These are phyloP conservation scores for Petasospora rhodanensis DNA, from an alignment of 1,139 yeast species.

Conservation along the genomic window DNA sequence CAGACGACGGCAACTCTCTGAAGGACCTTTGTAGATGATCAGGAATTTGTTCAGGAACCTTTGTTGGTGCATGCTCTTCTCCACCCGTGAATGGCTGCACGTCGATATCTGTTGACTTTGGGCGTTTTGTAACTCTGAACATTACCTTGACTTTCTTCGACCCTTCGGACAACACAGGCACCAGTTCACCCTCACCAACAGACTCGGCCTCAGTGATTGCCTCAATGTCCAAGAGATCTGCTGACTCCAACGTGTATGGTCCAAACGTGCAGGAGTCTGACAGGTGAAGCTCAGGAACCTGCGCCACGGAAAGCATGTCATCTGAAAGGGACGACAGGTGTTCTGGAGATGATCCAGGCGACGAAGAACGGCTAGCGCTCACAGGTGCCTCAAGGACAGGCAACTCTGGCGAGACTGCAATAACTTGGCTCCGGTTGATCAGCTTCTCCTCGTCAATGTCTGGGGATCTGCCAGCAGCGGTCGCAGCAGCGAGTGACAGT, in stretches of 20 bases:
- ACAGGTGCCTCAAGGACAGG: too few species aligned
- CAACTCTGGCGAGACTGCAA: too few species aligned
- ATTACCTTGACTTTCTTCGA: constrained; percentile 1
- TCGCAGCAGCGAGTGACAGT: too few species aligned
- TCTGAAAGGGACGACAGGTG: constrained; percentile 4
- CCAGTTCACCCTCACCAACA: not conserved
- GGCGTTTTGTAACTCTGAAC: constrained; percentile 1
- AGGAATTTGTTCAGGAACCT: not conserved
- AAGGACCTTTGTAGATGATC: not conserved
- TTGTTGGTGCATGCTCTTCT: too few species aligned
- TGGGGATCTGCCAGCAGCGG: too few species aligned
- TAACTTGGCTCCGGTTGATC: too few species aligned
- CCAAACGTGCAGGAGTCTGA: constrained; percentile 2
- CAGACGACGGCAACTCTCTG: not conserved
- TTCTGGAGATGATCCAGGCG: too few species aligned
- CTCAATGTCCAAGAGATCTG: constrained; percentile 10
- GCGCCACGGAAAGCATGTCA: constrained; percentile 4
- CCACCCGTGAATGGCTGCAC: too few species aligned
- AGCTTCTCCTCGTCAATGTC: too few species aligned
- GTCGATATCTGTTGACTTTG: not conserved
- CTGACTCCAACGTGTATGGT: constrained; percentile 14
- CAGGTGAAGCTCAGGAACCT: not conserved
- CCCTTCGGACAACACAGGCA: not conserved
- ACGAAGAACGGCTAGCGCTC: too few species aligned
- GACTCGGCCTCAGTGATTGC: constrained; percentile 1